phyloP scores from a whole-genome alignment of 257 asterid genomes.

The Echium plantagineum region DNA sequence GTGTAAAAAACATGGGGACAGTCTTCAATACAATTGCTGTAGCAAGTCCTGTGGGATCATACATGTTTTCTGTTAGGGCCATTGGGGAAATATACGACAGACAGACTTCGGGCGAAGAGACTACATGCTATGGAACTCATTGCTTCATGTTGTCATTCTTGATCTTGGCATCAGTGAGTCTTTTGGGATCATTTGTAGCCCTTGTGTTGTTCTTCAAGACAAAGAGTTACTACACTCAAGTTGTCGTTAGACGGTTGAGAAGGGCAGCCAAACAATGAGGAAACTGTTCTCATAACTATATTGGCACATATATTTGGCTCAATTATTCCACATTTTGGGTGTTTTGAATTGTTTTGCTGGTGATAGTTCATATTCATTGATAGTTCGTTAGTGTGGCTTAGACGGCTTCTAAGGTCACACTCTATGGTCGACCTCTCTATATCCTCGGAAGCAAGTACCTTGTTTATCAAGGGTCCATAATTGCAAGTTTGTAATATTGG shows the following conservation, averaged over 20 bases:
- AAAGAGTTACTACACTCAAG: conserved; percentile 35
- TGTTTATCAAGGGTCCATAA: no score
- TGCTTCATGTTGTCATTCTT: conserved; percentile 81
- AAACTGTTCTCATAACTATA: not conserved
- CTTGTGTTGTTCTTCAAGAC: conserved; percentile 46
- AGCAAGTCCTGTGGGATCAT: conserved; percentile 89
- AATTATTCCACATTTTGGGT: no score
- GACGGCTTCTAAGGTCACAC: no score
- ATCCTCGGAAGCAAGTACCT: no score
- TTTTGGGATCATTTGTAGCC: conserved; percentile 53
- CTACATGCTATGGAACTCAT: conserved; percentile 54
- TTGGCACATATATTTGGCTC: no score
- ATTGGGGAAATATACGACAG: conserved; percentile 74
- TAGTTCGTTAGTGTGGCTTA: no score
- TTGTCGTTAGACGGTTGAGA: conserved; percentile 17
- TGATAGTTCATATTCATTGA: no score
- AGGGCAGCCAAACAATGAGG: conserved; percentile 2
- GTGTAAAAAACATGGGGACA: conserved; percentile 77
- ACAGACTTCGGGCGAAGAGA: conserved; percentile 31
- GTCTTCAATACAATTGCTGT: conserved; percentile 71
- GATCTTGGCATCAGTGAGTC: conserved; percentile 53
- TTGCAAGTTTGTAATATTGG: no score
- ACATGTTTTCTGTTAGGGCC: conserved; percentile 66
- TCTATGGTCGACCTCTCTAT: no score
- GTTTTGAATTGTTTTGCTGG: no score